Conservation (phyloP, 805 yeast genomes). For the Metschnikowia matae region DNA sequence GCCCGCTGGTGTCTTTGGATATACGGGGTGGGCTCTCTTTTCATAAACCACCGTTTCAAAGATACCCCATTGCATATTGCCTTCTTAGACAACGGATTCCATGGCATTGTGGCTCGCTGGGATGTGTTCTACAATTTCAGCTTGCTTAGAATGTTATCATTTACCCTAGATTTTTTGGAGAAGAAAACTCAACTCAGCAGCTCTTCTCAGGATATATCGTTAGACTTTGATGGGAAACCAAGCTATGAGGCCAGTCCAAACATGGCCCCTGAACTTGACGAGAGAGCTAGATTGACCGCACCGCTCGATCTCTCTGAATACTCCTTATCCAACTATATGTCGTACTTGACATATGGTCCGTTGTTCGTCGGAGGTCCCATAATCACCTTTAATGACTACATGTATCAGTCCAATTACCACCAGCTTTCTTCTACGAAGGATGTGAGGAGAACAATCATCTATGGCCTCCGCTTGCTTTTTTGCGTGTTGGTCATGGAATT, state of each 20-base stretch:
- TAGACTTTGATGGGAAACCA: constrained; percentile 1
- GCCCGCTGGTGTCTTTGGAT: constrained; percentile 59
- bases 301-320: constrained; percentile 62
- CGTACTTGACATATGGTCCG: constrained; percentile 83
- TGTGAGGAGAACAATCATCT: constrained; percentile 48
- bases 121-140: constrained; percentile 94
- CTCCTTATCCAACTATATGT: constrained; percentile 58
- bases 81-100: constrained; percentile 55
- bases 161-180: constrained; percentile 68
- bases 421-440: constrained; percentile 54
- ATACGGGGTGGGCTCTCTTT: constrained; percentile 74
- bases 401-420: constrained; percentile 62
- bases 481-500: constrained; percentile 88
- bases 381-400: constrained; percentile 84
- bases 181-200: constrained; percentile 14
- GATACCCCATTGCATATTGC: constrained; percentile 51
- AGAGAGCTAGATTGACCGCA: constrained; percentile 60
- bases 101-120: constrained; percentile 87
- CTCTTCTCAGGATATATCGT: background rate
- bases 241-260: background rate
- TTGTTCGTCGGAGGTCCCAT: constrained; percentile 94
- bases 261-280: constrained; percentile 35
- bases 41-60: constrained; percentile 68
- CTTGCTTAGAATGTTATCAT: constrained; percentile 77
- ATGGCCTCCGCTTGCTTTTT: constrained; percentile 63